A percentile compares a stretch with the other conserved stretches of the same genome.
These are phyloP conservation scores for Claviceps monticola DNA, from an alignment of 2,329 filamentous ascomycete genomes.

Conservation along the genomic window DNA sequence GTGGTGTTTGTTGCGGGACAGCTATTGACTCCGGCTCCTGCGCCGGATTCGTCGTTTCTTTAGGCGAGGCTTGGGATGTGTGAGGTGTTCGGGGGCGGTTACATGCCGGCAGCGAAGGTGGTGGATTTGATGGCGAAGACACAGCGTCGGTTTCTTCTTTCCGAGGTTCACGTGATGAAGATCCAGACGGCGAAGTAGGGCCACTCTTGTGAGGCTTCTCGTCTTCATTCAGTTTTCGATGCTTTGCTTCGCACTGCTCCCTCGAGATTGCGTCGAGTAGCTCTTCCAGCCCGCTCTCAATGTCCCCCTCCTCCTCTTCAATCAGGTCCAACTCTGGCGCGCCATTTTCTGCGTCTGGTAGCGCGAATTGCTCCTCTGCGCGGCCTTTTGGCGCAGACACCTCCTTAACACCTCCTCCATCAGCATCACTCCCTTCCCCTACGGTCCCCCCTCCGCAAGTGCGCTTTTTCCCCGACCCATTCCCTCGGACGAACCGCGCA, in stretches of 20 bases:
- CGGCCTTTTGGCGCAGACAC: not conserved
- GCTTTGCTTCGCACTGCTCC: slow-evolving; percentile 5
- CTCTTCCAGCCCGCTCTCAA: slow-evolving; percentile 10
- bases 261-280: slow-evolving; percentile 7
- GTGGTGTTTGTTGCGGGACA: slow-evolving; percentile 5
- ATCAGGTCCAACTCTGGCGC: slow-evolving; percentile 8
- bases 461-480: slow-evolving; percentile 19
- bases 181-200: not conserved
- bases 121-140: slow-evolving; percentile 1
- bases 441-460: not conserved
- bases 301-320: slow-evolving; percentile 11
- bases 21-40: not conserved
- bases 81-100: not conserved
- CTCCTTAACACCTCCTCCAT: not conserved
- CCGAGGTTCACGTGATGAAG: not conserved
- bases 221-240: no score
- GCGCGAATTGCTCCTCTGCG: not conserved
- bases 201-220: not conserved
- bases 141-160: not conserved
- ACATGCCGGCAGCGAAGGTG: not conserved
- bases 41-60: not conserved
- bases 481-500: slow-evolving; percentile 32
- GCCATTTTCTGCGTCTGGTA: not conserved
- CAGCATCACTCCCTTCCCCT: not conserved
- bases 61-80: not conserved